Base-by-base conservation (phyloP, 2,329 filamentous ascomycete genomes). In the Venturia carpophila region DNA sequence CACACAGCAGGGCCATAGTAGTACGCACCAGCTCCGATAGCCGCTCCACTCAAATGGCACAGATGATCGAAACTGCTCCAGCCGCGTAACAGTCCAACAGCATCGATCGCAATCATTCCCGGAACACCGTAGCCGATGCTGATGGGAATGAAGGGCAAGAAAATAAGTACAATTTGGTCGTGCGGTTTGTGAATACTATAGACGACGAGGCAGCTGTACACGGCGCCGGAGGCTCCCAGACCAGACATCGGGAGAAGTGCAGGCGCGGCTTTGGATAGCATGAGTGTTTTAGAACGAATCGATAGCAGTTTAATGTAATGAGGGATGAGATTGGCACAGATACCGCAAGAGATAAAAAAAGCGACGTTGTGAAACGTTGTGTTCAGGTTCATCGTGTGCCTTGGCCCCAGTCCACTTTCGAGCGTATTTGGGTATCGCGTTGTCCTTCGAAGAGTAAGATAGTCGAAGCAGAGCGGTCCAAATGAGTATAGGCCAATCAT, bases 41-140 rank as follows among this genome's bases (percentile, higher is more conserved):
- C 34, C 17, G 60, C 34, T 30, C 60, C 60, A 21, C 27, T 61
- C 39, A 61, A 43, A 61, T 61, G 60, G n/a, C 39, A 42, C 60
- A 42, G 11, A 61, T 61, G 60, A 27, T 21, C 60, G 37, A 61
- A 45, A 4, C 7, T 15, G 24, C 13, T n/a, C 60, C 60, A 61
- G 13, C 60, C 60, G 15, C 60, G 10, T n/a, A 61, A 4, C 11
- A 43, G 24, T 7, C 60, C 60, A 24, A 61, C n/a, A 13, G 39
- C 13, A 15, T 61, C 60, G 15, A 61, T 13, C 41, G 42, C 39
- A 21, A 27, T 19, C 39, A 61, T 61, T 27, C 37, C 60, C 6
- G 60, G 4, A n/a, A 61, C 34, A 24, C 11, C 60, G 13, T 61
- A 61, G 1, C 37, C 60, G 1, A 61, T 61, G 42, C 34, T 27